phyloP scores from a whole-genome alignment of 2,329 filamentous ascomycete genomes.

The Venturia effusa region DNA sequence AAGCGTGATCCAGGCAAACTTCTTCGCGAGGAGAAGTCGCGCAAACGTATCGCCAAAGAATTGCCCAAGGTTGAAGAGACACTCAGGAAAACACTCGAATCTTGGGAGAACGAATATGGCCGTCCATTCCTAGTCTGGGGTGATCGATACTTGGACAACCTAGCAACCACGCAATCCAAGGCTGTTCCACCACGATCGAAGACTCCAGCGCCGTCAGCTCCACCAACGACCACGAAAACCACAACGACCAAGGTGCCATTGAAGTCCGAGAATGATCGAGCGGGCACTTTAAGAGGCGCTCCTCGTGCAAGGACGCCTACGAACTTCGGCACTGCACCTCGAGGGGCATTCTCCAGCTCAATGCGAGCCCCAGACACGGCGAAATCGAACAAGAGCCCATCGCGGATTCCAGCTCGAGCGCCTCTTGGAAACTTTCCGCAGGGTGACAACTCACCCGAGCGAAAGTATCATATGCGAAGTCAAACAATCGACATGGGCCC shows the following conservation, averaged over 20 bases:
- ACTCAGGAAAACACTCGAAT: constrained; percentile 68
- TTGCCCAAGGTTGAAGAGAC: constrained; percentile 83
- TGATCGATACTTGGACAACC: constrained; percentile 75
- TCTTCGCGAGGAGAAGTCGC: constrained; percentile 93
- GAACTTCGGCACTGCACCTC: constrained; percentile 14
- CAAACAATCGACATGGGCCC: constrained; percentile 29
- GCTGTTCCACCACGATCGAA: constrained; percentile 58
- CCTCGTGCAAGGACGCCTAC: constrained; percentile 35
- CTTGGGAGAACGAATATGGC: constrained; percentile 90
- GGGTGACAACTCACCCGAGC: constrained; percentile 73
- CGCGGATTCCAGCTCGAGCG: constrained; percentile 58
- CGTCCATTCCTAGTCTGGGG: constrained; percentile 89
- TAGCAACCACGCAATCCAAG: constrained; percentile 51
- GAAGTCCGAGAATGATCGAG: constrained; percentile 18
- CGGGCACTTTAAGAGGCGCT: constrained; percentile 30
- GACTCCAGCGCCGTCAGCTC: constrained; percentile 43
- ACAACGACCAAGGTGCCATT: constrained; percentile 10
- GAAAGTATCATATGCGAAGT: constrained; percentile 32
- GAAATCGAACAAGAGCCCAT: constrained; percentile 40
- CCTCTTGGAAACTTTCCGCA: constrained; percentile 60
- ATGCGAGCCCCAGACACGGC: constrained; percentile 21
- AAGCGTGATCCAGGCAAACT: constrained; percentile 89
- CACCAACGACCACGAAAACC: constrained; percentile 2
- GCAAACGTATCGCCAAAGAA: constrained; percentile 93
- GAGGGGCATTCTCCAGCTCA: constrained; percentile 21